A percentile compares a stretch with the other conserved stretches of the same genome.
These are phyloP conservation scores for Calycina marina DNA, from an alignment of 2,329 filamentous ascomycete genomes.

Conservation along the genomic window DNA sequence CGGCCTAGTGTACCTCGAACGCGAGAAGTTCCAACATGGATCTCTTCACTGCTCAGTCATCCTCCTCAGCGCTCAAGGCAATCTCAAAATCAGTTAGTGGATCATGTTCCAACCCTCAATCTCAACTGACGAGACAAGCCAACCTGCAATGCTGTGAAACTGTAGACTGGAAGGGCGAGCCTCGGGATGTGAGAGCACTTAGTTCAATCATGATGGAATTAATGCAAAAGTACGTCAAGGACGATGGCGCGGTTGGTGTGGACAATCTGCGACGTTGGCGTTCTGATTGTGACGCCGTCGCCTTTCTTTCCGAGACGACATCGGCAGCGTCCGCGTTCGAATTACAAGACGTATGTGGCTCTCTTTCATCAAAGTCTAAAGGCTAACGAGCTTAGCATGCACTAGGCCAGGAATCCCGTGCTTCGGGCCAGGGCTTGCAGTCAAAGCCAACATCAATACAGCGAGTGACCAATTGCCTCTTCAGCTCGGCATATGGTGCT, in stretches of 20 bases:
- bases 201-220: constrained; percentile 3
- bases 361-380: no score
- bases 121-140: background rate
- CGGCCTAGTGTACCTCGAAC: background rate
- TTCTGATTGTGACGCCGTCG: constrained; percentile 16
- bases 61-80: background rate
- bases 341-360: constrained; percentile 7
- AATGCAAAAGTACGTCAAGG: constrained; percentile 20
- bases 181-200: constrained; percentile 1
- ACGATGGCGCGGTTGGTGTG: constrained; percentile 21
- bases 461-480: constrained; percentile 1
- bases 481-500: constrained; percentile 2
- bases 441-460: background rate
- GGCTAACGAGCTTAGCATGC: no score
- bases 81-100: background rate
- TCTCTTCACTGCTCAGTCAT: background rate
- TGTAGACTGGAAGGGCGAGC: background rate
- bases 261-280: constrained; percentile 22
- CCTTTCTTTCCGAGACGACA: constrained; percentile 22
- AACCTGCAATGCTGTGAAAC: background rate
- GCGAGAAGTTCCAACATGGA: background rate
- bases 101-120: background rate
- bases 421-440: constrained; percentile 1
- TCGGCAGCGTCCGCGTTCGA: constrained; percentile 14
- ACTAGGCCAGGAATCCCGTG: background rate